phyloP scores from a whole-genome alignment of 495 filamentous ascomycete genomes.

The Aspergillus steynii region DNA sequence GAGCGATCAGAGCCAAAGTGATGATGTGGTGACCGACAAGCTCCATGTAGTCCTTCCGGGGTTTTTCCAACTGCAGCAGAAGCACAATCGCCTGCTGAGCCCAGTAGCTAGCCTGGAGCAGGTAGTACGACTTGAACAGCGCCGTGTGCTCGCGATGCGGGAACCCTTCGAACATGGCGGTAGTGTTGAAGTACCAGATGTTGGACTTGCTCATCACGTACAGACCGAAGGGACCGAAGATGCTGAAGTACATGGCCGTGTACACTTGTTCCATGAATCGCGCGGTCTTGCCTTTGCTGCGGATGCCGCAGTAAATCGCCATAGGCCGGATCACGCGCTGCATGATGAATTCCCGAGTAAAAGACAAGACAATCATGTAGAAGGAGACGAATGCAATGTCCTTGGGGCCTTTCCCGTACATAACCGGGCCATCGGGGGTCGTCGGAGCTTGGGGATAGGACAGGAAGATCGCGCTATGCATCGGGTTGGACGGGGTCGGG shows the following conservation, averaged over 20 bases:
- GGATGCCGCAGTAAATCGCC: slow-evolving; percentile 70
- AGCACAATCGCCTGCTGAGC: slow-evolving; percentile 92
- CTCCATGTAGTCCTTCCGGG: slow-evolving; percentile 94
- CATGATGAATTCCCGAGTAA: slow-evolving; percentile 97
- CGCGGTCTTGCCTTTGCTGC: slow-evolving; percentile 73
- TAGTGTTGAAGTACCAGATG: slow-evolving; percentile 98
- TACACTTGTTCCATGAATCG: slow-evolving; percentile 98
- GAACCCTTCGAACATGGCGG: slow-evolving; percentile 87
- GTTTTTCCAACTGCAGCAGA: slow-evolving; percentile 87
- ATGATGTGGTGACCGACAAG: slow-evolving; percentile 93
- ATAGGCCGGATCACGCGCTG: slow-evolving; percentile 83
- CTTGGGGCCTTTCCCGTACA: slow-evolving; percentile 87
- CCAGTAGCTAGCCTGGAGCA: slow-evolving; percentile 96
- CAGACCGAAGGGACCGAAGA: slow-evolving; percentile 84
- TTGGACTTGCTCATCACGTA: slow-evolving; percentile 90
- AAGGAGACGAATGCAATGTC: slow-evolving; percentile 88
- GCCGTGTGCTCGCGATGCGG: slow-evolving; percentile 84
- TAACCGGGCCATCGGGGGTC: slow-evolving; percentile 53
- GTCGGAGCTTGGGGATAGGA: slow-evolving; percentile 75
- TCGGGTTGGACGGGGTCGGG: slow-evolving; percentile 77
- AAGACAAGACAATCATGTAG: slow-evolving; percentile 85
- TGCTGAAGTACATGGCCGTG: slow-evolving; percentile 89
- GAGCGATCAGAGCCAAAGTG: slow-evolving; percentile 79
- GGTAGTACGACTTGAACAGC: slow-evolving; percentile 94
- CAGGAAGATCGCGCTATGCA: slow-evolving; percentile 88